A percentile compares a stretch with the other conserved stretches of the same genome.
phyloP scores from a whole-genome alignment of 495 filamentous ascomycete species.

The Xylaria curta region DNA sequence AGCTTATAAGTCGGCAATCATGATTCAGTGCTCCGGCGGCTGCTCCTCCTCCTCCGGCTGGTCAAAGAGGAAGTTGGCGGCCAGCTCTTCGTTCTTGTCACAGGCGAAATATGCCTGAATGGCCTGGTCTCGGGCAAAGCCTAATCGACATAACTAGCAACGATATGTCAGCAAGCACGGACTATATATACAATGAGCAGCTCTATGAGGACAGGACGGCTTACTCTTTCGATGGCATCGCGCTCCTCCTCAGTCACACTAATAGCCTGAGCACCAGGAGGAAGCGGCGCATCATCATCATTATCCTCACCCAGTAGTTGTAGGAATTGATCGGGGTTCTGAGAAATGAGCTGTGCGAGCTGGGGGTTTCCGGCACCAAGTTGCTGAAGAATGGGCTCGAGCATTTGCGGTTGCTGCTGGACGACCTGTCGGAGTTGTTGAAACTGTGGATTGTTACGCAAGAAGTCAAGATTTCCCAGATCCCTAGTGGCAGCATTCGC shows the following conservation, averaged over 20 bases:
- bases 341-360: constrained; percentile 85
- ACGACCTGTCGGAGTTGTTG: constrained; percentile 97
- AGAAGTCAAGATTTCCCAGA: constrained; percentile 85
- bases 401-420: constrained; percentile 96
- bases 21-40: constrained; percentile 38
- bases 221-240: constrained; percentile 93
- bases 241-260: constrained; percentile 93
- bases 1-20: background rate
- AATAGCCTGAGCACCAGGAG: constrained; percentile 88
- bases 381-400: constrained; percentile 95
- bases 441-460: constrained; percentile 96
- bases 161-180: constrained; percentile 42
- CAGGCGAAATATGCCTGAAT: constrained; percentile 99
- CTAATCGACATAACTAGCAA: constrained; percentile 82
- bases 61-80: constrained; percentile 97
- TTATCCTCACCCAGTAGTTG: constrained; percentile 82
- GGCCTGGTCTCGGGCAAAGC: constrained; percentile 89
- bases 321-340: constrained; percentile 91
- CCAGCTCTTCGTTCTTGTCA: constrained; percentile 98
- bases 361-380: constrained; percentile 96
- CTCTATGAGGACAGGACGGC: constrained; percentile 40
- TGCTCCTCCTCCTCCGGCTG: constrained; percentile 89
- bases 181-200: background rate
- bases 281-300: constrained; percentile 75
- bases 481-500: constrained; percentile 59